Evolutionary conservation across 2,329 filamentous ascomycete genomes (phyloP), one percentile per base, ranked within the genome.

Genomic region (Aaosphaeria pasadenensis): DNA sequence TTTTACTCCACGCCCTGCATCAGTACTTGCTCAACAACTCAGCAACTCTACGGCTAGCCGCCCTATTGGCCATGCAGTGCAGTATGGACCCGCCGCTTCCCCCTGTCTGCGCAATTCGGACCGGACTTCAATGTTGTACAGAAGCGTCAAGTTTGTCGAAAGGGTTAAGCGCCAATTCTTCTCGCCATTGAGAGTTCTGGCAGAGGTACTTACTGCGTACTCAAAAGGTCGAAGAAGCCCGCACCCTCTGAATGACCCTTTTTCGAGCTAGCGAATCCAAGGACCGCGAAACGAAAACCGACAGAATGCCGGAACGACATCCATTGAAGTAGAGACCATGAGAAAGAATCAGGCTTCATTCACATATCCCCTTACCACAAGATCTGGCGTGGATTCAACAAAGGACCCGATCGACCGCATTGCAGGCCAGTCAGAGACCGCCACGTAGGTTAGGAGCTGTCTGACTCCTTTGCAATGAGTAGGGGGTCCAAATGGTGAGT

Each of bases 341-440:
- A 36, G 33, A 36, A 9, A n/a, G 17, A 24, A 24, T 24, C 17
- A 24, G 17, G 17, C 17, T 3, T 24, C 17, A 24, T 24, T 2
- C 17, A 2, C 17, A 24, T 24, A 24, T 24, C 3, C 17, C 17
- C 17, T 24, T 24, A 24, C 17, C 17, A n/a, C n/a, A 36, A n/a
- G 33, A 9, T 9, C n/a, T 52, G 48, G 53, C 48, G 52, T 52
- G 50, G 47, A 24, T 24, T 24, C 17, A 24, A 24, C 17, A 3
- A 44, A 48, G 53, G 56, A 55, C 57, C 49, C 58, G 65, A 70
- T 70, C 67, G 66, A 60, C 60, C 59, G 58, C 51, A 49, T 59
- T 41, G 56, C 56, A 71, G 64, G 58, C 69, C 68, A 72, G 63
- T 72, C 68, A 72, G 67, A 66, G 66, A 64, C 60, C 62, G 69